phyloP scores from a whole-genome alignment of 169 alveolate genomes.

The Plasmodium knowlesi region DNA sequence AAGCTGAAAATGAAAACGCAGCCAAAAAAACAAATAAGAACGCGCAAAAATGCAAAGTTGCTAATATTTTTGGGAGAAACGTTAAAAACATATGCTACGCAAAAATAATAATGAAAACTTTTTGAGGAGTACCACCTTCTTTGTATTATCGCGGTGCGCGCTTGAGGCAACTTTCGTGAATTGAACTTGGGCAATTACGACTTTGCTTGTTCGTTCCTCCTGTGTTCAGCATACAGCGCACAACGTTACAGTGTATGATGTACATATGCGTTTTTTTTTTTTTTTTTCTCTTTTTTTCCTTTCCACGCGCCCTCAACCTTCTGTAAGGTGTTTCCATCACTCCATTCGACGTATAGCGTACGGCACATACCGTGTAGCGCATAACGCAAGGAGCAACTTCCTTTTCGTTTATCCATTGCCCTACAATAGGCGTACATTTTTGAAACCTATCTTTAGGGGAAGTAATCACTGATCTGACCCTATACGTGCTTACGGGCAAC shows the following conservation, averaged over 20 bases:
- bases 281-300: too few relatives aligned
- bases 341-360: too few relatives aligned
- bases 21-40: background rate
- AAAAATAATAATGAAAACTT: background rate
- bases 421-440: background rate
- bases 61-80: background rate
- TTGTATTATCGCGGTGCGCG: background rate
- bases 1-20: background rate
- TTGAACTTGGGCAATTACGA: background rate
- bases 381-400: background rate
- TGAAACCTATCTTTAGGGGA: background rate
- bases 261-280: background rate
- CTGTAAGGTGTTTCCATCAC: background rate
- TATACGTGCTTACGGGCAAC: background rate
- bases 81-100: background rate
- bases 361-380: background rate
- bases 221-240: background rate
- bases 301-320: background rate
- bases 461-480: background rate
- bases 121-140: background rate
- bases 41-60: background rate
- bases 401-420: background rate
- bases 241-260: background rate
- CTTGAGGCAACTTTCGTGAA: background rate
- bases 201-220: slow-evolving; percentile 5